Base-by-base conservation (phyloP, 2,329 filamentous ascomycete genomes). In the Xylaria sp. region DNA sequence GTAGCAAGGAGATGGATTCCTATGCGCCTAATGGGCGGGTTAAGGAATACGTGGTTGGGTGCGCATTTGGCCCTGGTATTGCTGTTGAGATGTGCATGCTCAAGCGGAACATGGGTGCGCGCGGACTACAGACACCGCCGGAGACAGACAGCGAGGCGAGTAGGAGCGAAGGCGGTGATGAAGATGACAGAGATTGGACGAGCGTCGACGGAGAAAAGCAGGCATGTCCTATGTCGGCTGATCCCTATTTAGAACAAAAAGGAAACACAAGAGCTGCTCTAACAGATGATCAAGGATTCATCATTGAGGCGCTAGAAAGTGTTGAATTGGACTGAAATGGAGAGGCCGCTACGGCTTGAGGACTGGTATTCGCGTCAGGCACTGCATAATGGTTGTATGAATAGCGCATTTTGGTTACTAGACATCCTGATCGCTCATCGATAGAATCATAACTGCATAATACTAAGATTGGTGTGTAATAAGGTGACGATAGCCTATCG, bases 61-160 rank as follows among this genome's bases (percentile, higher is more conserved):
- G 88, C 69, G 90, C 89, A 1, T 92, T 92, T 74, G 90, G 90
- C 0, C 90, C 90, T 0, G 90, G 90, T 0, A 88, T 92, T 69
- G 77, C 86, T 5, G 84, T 92, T 33, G 90, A 92, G 79, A 90
- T 90, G 85, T 89, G 87, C 74, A 82, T 91, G 79, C 76, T 92
- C 72, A 89, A 84, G 78, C 80, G 87, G 47, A 81, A 81, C 58
- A 71, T 81, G 74, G 72, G 69, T 33, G 44, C 60, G 5, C 71
- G 68, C 20, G 75, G 71, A 5, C 55, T 86, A 33, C 81, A 83
- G 65, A 86, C 85, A 36, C 84, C 85, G n/a, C 84, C 84, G 0
- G 83, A 86, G 75, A 86, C 83, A 44, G 84, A 85, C 72, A 85
- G 82, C 66, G 85, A 86, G 71, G 78, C 77, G 5, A 81, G 81